Evolutionary conservation across 2,329 filamentous ascomycete species (phyloP).

Genomic region (Hymenoscyphus fructigenus): DNA sequence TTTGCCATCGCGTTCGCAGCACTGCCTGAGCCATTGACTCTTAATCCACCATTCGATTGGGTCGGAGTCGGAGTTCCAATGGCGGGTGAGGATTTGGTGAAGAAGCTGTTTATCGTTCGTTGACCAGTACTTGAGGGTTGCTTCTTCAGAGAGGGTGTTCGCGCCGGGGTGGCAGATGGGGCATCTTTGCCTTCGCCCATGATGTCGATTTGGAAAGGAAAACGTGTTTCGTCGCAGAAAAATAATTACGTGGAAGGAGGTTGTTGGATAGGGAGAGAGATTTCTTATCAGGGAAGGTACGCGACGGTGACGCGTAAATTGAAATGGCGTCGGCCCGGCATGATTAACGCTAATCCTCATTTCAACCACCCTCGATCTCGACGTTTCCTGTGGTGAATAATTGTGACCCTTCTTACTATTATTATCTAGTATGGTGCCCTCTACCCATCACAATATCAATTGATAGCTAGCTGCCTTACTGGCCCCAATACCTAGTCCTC

Average conservation of each 20-base stretch:
- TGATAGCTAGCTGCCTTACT: not conserved
- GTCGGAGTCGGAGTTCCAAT: slow-evolving; percentile 45
- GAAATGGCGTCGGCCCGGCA: too few relatives aligned
- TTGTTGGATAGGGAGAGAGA: not conserved
- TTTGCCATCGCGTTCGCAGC: slow-evolving; percentile 37
- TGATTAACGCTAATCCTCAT: too few relatives aligned
- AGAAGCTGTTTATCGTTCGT: slow-evolving; percentile 76
- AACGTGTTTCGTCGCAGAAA: not conserved
- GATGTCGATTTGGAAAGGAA: not conserved
- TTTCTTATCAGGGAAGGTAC: not conserved
- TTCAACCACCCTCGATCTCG: too few relatives aligned
- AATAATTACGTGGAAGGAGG: not conserved
- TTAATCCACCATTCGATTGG: slow-evolving; percentile 29
- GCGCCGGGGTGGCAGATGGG: slow-evolving; percentile 28
- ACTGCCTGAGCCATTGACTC: slow-evolving; percentile 38
- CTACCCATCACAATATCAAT: not conserved
- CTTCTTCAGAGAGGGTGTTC: slow-evolving; percentile 33
- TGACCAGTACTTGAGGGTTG: slow-evolving; percentile 47
- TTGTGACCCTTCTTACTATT: not conserved
- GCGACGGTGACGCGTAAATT: not conserved
- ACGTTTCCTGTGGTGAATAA: too few relatives aligned
- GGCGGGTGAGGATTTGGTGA: slow-evolving; percentile 57
- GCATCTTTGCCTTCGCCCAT: slow-evolving; percentile 27
- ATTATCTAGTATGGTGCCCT: not conserved
- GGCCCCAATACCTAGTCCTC: not conserved